Conservation (phyloP, 495 filamentous ascomycete genomes). For the Physcia stellaris region DNA sequence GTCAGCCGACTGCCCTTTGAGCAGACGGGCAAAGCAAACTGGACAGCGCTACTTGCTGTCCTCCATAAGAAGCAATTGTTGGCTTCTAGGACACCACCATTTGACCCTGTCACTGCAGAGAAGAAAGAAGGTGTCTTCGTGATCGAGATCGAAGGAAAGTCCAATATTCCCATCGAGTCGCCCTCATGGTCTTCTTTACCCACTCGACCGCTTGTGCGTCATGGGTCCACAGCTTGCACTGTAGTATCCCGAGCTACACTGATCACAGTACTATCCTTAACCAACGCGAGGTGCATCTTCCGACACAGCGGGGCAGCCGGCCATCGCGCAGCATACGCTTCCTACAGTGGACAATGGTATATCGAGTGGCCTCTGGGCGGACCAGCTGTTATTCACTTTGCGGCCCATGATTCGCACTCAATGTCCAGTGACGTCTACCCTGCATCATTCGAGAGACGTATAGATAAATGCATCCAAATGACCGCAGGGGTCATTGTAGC, state of each 20-base stretch:
- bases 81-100: not conserved
- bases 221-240: constrained; percentile 11
- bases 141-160: not conserved
- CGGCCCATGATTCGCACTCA: constrained; percentile 21
- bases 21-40: constrained; percentile 11
- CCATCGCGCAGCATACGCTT: constrained; percentile 21
- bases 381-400: constrained; percentile 20
- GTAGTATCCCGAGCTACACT: constrained; percentile 21
- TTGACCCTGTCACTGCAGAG: not conserved
- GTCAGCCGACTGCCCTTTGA: constrained; percentile 10
- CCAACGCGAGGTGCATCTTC: constrained; percentile 20
- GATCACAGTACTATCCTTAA: constrained; percentile 19
- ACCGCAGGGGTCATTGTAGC: constrained; percentile 17
- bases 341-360: constrained; percentile 22
- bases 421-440: constrained; percentile 19
- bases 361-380: constrained; percentile 25
- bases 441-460: constrained; percentile 13
- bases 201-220: constrained; percentile 1
- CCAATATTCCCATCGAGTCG: not conserved
- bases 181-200: constrained; percentile 3
- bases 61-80: constrained; percentile 5
- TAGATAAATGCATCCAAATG: constrained; percentile 24
- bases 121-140: not conserved
- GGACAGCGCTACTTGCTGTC: constrained; percentile 9
- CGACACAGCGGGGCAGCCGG: constrained; percentile 22